These are phyloP conservation scores for Paecilomyces sp. DNA, from an alignment of 2,329 filamentous ascomycete species.

Conservation along the genomic window DNA sequence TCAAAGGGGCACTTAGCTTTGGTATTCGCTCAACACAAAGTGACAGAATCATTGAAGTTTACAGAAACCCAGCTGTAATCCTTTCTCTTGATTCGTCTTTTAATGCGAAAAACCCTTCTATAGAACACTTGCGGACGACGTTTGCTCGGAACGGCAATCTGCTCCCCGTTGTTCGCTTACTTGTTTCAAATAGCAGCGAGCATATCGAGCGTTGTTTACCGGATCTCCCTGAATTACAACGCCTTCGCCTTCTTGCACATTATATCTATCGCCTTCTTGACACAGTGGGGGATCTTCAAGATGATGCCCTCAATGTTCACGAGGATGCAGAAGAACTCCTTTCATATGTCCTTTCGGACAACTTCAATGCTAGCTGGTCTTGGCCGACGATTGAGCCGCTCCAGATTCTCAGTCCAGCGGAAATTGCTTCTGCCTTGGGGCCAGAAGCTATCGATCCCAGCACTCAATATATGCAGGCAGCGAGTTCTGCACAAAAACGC, in stretches of 20 bases:
- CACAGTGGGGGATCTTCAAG: slow-evolving; percentile 34
- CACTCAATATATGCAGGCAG: not conserved
- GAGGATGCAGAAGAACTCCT: slow-evolving; percentile 34
- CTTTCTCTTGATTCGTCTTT: slow-evolving; percentile 39
- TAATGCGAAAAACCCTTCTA: slow-evolving; percentile 28
- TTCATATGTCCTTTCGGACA: slow-evolving; percentile 24
- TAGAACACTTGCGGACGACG: slow-evolving; percentile 32
- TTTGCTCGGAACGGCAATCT: slow-evolving; percentile 26
- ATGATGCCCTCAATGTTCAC: slow-evolving; percentile 31
- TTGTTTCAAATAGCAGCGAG: slow-evolving; percentile 40
- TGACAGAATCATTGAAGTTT: slow-evolving; percentile 22
- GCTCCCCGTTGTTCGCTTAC: slow-evolving; percentile 37
- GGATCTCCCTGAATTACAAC: slow-evolving; percentile 23
- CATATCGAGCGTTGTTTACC: slow-evolving; percentile 40
- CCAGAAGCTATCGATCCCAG: slow-evolving; percentile 2
- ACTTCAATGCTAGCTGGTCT: slow-evolving; percentile 30
- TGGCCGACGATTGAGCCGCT: slow-evolving; percentile 31
- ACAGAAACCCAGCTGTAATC: slow-evolving; percentile 31
- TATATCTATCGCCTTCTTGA: slow-evolving; percentile 25
- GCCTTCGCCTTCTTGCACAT: slow-evolving; percentile 26
- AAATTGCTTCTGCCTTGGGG: slow-evolving; percentile 12
- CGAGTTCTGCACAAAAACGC: slow-evolving; percentile 20
- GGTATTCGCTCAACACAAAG: slow-evolving; percentile 25
- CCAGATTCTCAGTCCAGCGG: slow-evolving; percentile 22
- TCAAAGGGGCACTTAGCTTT: slow-evolving; percentile 27